A percentile compares a stretch with the other conserved stretches of the same genome.
These are phyloP conservation scores for Cutaneotrichosporon dermatis DNA, from an alignment of 1,284 basidiomycete genomes.

Conservation along the genomic window DNA sequence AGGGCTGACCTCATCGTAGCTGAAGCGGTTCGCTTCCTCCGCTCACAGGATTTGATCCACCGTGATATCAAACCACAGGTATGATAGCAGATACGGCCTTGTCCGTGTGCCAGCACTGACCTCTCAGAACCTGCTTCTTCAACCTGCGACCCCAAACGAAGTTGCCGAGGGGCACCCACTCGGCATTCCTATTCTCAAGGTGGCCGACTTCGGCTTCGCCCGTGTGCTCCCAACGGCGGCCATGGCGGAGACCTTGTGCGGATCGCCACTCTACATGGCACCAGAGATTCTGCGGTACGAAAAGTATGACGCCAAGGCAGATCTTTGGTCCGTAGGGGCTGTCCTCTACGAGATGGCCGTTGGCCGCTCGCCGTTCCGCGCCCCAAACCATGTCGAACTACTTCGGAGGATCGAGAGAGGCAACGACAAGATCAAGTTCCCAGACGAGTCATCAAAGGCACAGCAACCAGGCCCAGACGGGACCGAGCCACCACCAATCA, in stretches of 20 bases:
- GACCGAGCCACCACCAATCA: slow-evolving; percentile 15
- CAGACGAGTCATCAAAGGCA: slow-evolving; percentile 67
- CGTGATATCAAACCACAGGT: slow-evolving; percentile 96
- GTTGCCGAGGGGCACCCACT: slow-evolving; percentile 78
- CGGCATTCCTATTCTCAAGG: slow-evolving; percentile 89
- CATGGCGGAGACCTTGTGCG: slow-evolving; percentile 96
- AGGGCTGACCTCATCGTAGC: slow-evolving; percentile 53
- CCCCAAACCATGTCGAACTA: slow-evolving; percentile 92
- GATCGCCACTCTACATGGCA: slow-evolving; percentile 98
- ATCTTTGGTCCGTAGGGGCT: slow-evolving; percentile 96
- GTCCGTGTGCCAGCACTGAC: too few relatives aligned
- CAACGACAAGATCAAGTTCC: slow-evolving; percentile 71
- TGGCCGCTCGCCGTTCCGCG: slow-evolving; percentile 89
- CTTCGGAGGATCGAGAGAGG: slow-evolving; percentile 87
- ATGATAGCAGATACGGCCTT: slow-evolving; percentile 3
- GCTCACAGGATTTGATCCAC: slow-evolving; percentile 85
- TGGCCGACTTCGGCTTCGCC: slow-evolving; percentile 98
- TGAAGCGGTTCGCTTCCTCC: slow-evolving; percentile 86
- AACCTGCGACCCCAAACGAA: slow-evolving; percentile 75
- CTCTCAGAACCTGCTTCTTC: slow-evolving; percentile 76
- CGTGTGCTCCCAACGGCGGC: slow-evolving; percentile 83
- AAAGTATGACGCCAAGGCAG: slow-evolving; percentile 96
- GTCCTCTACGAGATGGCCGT: slow-evolving; percentile 94
- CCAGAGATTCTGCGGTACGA: slow-evolving; percentile 96
- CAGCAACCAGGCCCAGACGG: slow-evolving; percentile 33